Conservation (phyloP, 768 basidiomycete species). For the Trametes cubensis region DNA sequence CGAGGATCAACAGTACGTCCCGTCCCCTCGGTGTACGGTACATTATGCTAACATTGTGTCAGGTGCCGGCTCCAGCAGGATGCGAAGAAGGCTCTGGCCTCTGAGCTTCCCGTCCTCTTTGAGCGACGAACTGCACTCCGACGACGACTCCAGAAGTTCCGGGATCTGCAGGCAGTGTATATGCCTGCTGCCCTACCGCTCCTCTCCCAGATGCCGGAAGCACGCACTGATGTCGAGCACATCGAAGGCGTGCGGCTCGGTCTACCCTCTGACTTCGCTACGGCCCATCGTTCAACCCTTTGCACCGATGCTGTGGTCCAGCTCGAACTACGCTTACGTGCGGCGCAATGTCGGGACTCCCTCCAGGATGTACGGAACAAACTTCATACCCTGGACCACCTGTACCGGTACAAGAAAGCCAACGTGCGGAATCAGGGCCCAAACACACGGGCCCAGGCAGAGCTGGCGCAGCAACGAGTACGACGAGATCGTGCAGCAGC, state of each 20-base stretch:
- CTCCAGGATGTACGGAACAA: conserved; percentile 23
- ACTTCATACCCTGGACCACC: conserved; percentile 22
- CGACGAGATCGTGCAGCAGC: not conserved
- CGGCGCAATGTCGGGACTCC: conserved; percentile 22
- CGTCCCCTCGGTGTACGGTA: no score
- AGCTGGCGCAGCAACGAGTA: not conserved
- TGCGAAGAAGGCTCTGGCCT: not conserved
- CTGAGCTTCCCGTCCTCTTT: not conserved
- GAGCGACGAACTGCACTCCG: conserved; percentile 16
- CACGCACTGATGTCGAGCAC: conserved; percentile 3
- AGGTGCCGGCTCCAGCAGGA: not conserved
- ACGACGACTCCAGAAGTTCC: conserved; percentile 12
- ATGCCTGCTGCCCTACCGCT: conserved; percentile 23
- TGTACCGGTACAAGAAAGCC: conserved; percentile 16
- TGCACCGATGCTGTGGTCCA: conserved; percentile 11
- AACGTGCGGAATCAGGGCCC: conserved; percentile 20
- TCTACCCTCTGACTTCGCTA: conserved; percentile 28
- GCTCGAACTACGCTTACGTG: conserved; percentile 20
- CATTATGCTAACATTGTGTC: not conserved
- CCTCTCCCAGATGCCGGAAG: not conserved
- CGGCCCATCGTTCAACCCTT: not conserved
- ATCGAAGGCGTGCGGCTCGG: conserved; percentile 22
- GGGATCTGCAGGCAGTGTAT: conserved; percentile 17
- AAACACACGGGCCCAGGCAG: conserved; percentile 12
- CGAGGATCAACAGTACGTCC: not conserved